Evolutionary conservation across 2,329 filamentous ascomycete genomes (phyloP), one percentile per base, ranked within the genome.

Genomic region (Cryphonectria naterciae): DNA sequence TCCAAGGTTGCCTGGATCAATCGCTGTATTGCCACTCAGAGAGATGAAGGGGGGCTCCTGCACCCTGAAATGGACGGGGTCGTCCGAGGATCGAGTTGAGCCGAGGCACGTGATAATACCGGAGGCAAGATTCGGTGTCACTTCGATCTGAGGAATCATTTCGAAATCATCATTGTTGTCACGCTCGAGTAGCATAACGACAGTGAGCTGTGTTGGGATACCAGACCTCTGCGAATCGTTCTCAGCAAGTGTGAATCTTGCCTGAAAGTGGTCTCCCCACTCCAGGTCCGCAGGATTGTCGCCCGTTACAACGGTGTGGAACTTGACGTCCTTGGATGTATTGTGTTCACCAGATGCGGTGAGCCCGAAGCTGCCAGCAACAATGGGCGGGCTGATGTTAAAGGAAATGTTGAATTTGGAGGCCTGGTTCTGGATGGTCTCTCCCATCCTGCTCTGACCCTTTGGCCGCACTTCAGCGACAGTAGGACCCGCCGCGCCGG

Each of bases 171-270:
- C 65, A 22, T 67, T 25, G 11, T 25, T 61, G 6, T 67, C 65
- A 4, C 65, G 65, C 37, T 67, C 65, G 8, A 67, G 54, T 22
- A 67, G 54, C 10, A 67, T 46, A 4, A 61, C 65, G 4, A 60
- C 54, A 35, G 65, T 67, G 8, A 67, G 54, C 37, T 67, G 22
- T n/a, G 65, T 60, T n/a, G 65, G 65, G 25, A 67, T 67, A 2
- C 65, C 65, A 28, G 65, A 46, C 22, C 43, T 11, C 37, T 67
- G 65, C 10, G 65, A 61, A 3, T 25, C 13, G 37, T 67, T 67
- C 22, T 67, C 65, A 19, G 22, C 65, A 13, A 67, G 65, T 17
- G 54, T 67, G 65, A 67, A 67, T 17, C 37, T 22, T 6, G 65
- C 65, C 52, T 67, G 35, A 8, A 22, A 60, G 7, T 46, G 65